Base-by-base conservation (phyloP, 805 yeast species). In the Grigorovia transvaalensis region DNA sequence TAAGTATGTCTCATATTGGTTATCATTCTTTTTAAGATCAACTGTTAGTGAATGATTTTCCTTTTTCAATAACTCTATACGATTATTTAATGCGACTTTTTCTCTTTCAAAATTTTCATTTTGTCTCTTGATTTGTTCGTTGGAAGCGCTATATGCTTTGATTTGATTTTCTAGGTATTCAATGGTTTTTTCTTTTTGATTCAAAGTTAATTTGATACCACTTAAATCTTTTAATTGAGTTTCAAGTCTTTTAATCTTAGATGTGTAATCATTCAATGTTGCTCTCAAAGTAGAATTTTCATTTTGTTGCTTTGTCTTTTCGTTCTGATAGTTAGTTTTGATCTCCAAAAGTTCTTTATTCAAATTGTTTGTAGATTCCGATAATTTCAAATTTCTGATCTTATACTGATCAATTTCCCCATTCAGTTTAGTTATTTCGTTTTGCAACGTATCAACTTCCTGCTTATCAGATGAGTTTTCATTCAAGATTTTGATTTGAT, bases 401-500 rank as follows among this genome's bases (percentile, higher is more conserved):
- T 55, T 50, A 12, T 54, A 48, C 38, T 57, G 57, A 2, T 48
- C 20, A 15, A 53, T 51, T 6, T 46, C 23, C 13, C 51, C 47
- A 27, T 52, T 45, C 43, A 55, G 30, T 29, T 51, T 35, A 19
- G 49, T 43, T 9, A 56, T 29, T 4, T 63, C 63, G 30, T 64
- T 64, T 11, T 62, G 58, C 45, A 68, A 49, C 9, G 47, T 47
- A 5, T 29, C 27, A 17, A 53, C 44, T 13, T 48, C 18, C 15
- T 11, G n/a, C 2, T 46, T 20, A 17, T 33, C 13, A 33, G 11
- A 12, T 33, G 44, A 44, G 40, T 47, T 11, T 17, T 53, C 23
- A 7, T 38, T 38, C 17, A 38, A 15, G 23, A 57, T 64, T 57
- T 84, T 82, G 19, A 82, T 49, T 50, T 78, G 69, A 46, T 84